Percentiles rank a stretch among this genome's conserved stretches.
These are phyloP conservation scores for Naumovozyma dairenensis DNA, from an alignment of 805 yeast species.

Conservation along the genomic window DNA sequence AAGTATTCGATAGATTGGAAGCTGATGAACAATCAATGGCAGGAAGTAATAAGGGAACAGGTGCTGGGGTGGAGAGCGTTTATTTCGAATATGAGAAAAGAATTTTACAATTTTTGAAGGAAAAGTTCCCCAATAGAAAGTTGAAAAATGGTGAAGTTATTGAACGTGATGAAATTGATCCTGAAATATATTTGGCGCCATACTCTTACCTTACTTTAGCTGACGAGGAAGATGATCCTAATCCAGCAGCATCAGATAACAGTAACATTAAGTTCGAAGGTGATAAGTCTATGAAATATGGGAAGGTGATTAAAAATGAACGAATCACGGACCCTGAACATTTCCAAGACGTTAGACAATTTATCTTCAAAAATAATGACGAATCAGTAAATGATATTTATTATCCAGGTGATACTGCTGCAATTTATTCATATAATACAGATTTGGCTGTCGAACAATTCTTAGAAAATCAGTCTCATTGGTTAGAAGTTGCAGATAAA, in stretches of 20 bases:
- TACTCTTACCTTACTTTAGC: slow-evolving; percentile 13
- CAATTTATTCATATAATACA: slow-evolving; percentile 67
- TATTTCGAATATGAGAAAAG: slow-evolving; percentile 64
- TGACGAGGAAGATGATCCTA: background rate
- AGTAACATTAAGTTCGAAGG: slow-evolving; percentile 10
- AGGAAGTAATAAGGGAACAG: slow-evolving; percentile 36
- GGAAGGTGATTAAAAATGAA: slow-evolving; percentile 39
- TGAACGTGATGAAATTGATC: slow-evolving; percentile 17
- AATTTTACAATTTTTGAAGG: slow-evolving; percentile 32
- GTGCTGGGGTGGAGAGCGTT: slow-evolving; percentile 51
- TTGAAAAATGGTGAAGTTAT: slow-evolving; percentile 10
- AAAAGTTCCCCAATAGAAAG: slow-evolving; percentile 30
- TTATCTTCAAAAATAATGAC: slow-evolving; percentile 33
- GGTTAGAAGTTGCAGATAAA: slow-evolving; percentile 63
- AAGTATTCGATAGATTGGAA: slow-evolving; percentile 66
- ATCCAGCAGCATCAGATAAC: background rate
- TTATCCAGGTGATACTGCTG: slow-evolving; percentile 73
- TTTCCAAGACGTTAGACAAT: slow-evolving; percentile 80
- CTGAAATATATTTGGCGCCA: slow-evolving; percentile 22
- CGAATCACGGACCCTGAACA: slow-evolving; percentile 65
- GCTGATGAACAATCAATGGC: slow-evolving; percentile 79
- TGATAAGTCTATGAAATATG: slow-evolving; percentile 26
- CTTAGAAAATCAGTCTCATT: slow-evolving; percentile 53
- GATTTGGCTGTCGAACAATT: slow-evolving; percentile 52
- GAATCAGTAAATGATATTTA: slow-evolving; percentile 28